phyloP scores from a whole-genome alignment of 805 yeast genomes.

The Kurtzmaniella fragi region DNA sequence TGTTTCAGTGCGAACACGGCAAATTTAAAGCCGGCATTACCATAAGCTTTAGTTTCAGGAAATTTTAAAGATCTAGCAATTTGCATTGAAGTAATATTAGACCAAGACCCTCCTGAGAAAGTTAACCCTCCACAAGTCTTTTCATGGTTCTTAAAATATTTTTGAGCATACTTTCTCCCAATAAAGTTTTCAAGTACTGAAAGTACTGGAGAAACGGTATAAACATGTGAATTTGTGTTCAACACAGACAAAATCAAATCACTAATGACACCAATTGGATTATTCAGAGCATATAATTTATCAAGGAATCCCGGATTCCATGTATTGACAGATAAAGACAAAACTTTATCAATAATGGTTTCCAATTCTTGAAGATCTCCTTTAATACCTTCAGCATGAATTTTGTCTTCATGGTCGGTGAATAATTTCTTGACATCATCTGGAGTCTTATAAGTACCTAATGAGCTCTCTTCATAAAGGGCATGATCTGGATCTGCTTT shows the following conservation, averaged over 20 bases:
- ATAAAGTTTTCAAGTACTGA: slow-evolving; percentile 70
- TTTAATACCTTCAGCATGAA: slow-evolving; percentile 18
- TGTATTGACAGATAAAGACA: slow-evolving; percentile 69
- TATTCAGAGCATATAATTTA: slow-evolving; percentile 79
- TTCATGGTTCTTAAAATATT: slow-evolving; percentile 45
- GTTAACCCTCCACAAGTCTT: slow-evolving; percentile 74
- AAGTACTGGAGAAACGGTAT: slow-evolving; percentile 77
- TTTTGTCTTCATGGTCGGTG: slow-evolving; percentile 22
- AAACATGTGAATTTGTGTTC: slow-evolving; percentile 83
- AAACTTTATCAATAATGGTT: slow-evolving; percentile 47
- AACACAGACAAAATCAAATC: slow-evolving; percentile 64
- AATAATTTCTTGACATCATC: slow-evolving; percentile 33
- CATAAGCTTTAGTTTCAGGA: slow-evolving; percentile 66
- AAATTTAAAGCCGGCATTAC: slow-evolving; percentile 49
- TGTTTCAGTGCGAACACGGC: slow-evolving; percentile 70
- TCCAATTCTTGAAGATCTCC: slow-evolving; percentile 42
- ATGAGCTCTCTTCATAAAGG: slow-evolving; percentile 30
- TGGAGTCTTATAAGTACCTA: slow-evolving; percentile 55
- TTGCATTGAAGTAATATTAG: slow-evolving; percentile 73
- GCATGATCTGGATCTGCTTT: slow-evolving; percentile 35
- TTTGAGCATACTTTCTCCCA: slow-evolving; percentile 59
- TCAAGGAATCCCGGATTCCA: slow-evolving; percentile 88
- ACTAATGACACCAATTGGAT: slow-evolving; percentile 75
- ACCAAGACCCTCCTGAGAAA: slow-evolving; percentile 84
- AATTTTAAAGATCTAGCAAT: slow-evolving; percentile 60